Evolutionary conservation across 2,329 filamentous ascomycete genomes (phyloP).

Genomic region (Colletotrichum sp.): DNA sequence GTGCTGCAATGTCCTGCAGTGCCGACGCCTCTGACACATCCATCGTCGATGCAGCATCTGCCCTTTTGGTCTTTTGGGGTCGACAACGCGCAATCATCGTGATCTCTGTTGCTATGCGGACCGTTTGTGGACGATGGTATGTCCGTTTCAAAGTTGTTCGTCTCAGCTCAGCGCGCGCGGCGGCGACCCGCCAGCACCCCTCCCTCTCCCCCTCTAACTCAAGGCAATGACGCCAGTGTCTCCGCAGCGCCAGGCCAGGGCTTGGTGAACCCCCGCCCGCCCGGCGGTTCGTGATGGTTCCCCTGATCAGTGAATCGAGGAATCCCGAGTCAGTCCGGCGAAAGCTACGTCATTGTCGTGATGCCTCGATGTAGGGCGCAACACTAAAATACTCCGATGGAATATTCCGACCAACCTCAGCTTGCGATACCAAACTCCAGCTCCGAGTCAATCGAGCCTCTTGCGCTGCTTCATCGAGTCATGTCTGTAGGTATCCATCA

Average conservation of each 20-base stretch:
- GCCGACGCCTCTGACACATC: neutral
- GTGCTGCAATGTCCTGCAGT: neutral
- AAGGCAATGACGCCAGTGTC: conserved; percentile 15
- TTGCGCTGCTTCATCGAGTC: neutral
- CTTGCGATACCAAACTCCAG: neutral
- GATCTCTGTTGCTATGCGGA: neutral
- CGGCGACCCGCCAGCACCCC: neutral
- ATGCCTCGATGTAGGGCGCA: conserved; percentile 5
- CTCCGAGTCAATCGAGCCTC: neutral
- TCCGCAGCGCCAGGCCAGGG: conserved; percentile 9
- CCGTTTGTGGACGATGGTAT: conserved; percentile 3
- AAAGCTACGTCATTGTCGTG: conserved; percentile 1
- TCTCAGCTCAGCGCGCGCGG: neutral
- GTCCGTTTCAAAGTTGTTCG: conserved; percentile 11
- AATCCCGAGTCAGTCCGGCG: conserved; percentile 2
- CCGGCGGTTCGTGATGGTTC: conserved; percentile 17
- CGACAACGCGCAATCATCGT: neutral
- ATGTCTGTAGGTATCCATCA: neutral
- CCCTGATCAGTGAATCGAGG: neutral
- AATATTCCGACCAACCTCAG: neutral
- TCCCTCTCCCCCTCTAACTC: neutral
- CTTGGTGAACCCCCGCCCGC: conserved; percentile 8
- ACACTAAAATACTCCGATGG: neutral
- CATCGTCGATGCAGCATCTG: neutral
- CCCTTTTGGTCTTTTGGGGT: neutral